Percentiles rank a stretch among this genome's conserved stretches.
Conservation (phyloP, 352 stramenopile species). For the Aphanomyces invadans region DNA sequence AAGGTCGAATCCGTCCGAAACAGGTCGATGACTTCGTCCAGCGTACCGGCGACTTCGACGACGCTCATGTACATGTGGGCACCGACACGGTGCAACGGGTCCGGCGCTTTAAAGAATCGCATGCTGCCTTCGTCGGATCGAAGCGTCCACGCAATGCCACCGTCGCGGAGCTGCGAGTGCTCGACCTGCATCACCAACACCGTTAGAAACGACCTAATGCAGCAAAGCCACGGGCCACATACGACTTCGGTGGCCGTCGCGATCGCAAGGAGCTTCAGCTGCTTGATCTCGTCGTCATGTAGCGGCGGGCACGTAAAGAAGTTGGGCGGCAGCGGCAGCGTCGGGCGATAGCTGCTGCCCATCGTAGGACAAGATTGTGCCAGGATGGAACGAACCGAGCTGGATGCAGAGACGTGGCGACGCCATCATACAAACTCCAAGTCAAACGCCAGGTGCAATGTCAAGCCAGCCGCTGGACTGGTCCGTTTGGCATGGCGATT, state of each 20-base stretch:
- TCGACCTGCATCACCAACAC: neutral
- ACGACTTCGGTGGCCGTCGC: neutral
- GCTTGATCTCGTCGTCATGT: neutral
- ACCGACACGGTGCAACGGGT: neutral
- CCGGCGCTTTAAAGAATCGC: neutral
- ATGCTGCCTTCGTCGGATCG: neutral
- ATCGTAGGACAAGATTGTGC: neutral
- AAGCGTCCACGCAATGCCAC: neutral
- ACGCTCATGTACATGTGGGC: neutral
- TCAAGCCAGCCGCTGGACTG: too few relatives aligned
- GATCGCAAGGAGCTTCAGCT: neutral
- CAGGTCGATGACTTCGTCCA: constrained; percentile 8
- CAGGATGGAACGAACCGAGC: too few relatives aligned
- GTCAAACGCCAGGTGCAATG: too few relatives aligned
- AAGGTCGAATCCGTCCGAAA: neutral
- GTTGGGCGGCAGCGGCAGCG: neutral
- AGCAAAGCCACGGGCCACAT: neutral
- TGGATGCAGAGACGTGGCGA: neutral
- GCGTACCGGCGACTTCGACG: neutral
- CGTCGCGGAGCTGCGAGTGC: neutral
- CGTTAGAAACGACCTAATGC: neutral
- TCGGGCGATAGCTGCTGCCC: neutral
- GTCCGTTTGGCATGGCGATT: too few relatives aligned
- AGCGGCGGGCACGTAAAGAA: constrained; percentile 4
- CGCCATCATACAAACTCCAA: too few relatives aligned